phyloP scores from a whole-genome alignment of 352 stramenopile genomes.

The Phytophthora pinifolia region DNA sequence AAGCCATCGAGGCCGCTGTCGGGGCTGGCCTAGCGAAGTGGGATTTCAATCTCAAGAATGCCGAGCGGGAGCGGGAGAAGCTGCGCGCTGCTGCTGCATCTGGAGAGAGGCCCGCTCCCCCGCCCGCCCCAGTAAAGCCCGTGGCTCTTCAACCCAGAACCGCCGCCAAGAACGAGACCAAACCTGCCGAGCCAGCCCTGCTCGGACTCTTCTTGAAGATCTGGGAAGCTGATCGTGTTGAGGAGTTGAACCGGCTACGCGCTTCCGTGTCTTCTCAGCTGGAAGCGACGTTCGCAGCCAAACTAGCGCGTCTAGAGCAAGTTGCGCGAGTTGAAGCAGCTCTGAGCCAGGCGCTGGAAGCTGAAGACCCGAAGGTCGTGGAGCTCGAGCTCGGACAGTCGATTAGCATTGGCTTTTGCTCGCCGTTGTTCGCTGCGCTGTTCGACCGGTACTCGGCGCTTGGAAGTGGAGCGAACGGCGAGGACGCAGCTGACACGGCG shows the following conservation, averaged over 20 bases:
- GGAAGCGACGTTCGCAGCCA: constrained; percentile 34
- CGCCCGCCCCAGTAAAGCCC: constrained; percentile 1
- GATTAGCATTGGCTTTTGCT: constrained; percentile 63
- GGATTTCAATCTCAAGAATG: constrained; percentile 85
- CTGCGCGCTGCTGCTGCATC: constrained; percentile 28
- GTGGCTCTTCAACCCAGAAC: constrained; percentile 9
- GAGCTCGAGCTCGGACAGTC: constrained; percentile 56
- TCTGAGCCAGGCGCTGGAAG: constrained; percentile 36
- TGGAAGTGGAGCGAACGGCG: constrained; percentile 18
- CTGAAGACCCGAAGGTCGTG: constrained; percentile 34
- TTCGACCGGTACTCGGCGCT: constrained; percentile 52
- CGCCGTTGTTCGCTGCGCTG: constrained; percentile 39
- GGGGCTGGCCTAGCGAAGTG: constrained; percentile 69
- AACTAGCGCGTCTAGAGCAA: constrained; percentile 44
- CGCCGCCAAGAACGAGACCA: constrained; percentile 24
- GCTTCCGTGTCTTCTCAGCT: constrained; percentile 27
- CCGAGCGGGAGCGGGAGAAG: constrained; percentile 66
- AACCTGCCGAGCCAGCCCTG: constrained; percentile 9
- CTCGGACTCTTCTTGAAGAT: constrained; percentile 42
- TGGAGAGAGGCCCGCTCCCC: constrained; percentile 1
- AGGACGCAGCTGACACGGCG: constrained; percentile 9
- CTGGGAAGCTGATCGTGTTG: constrained; percentile 35
- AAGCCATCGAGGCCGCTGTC: constrained; percentile 65
- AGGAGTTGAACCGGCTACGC: constrained; percentile 27
- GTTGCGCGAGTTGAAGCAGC: constrained; percentile 44